Evolutionary conservation across 768 basidiomycete genomes (phyloP), one percentile per base, ranked within the genome.

Genomic region (Clitopilus hobsonii): DNA sequence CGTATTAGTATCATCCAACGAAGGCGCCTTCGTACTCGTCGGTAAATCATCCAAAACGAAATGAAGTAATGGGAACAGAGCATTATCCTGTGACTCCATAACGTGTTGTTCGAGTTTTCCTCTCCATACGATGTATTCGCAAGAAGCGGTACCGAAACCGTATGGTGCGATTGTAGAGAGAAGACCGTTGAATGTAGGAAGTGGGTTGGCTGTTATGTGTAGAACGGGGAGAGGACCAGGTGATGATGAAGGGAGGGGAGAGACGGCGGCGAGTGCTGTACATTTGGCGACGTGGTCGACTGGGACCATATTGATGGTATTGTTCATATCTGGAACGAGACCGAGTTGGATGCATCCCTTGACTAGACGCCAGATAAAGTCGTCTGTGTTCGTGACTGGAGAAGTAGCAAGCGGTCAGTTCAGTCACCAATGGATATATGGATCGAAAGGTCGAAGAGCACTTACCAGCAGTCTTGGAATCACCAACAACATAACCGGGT

Each of bases 321-420:
- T 99, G 76, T 97, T 94, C 70, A 99, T 98, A 66, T 99, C 92
- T 8, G 97, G 97, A 2, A 94, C 86, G 36, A 93, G 81, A 1
- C 95, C 96, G n/a, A 98, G 85, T 67, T 99, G 97, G 30, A 98
- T 80, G 65, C 94, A 98, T n/a, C 97, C 97, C 69, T 98, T 98
- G 66, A 97, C 91, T 69, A 99, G 75, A 2, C 97, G 84, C 96
- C 96, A 98, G 54, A 99, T 84, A 71, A 99, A 99, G 68, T 99
- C 97, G 62, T 99, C 96, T 28, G 97, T 98, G 72, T 99, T 99
- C 11, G 96, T 98, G 3, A 98, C 95, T 93, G 60, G 51, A 52
- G 58, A 14, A 51, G 49, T 38, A 52, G 3, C 18, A 5, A 45
- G 16, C 20, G 47, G 45, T 45, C 25, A 59, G 41, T 16, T 16